Conservation (phyloP, 2,329 filamentous ascomycete genomes). For the Alternaria gansuensis region DNA sequence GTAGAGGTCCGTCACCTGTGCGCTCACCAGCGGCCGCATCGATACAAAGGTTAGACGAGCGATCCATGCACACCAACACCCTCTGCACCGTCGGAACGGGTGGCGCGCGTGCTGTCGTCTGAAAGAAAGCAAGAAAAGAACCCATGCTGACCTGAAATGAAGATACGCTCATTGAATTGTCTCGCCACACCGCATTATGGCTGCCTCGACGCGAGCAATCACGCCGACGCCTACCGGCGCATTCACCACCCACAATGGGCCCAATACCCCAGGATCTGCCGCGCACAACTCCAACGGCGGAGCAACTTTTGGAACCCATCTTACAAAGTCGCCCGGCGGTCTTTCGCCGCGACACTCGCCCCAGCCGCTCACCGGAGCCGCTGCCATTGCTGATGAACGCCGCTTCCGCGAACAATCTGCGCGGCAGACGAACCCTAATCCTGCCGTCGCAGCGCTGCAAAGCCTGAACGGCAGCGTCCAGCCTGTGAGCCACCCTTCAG, state of each 20-base stretch:
- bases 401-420: slow-evolving; percentile 54
- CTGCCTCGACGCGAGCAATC: slow-evolving; percentile 55
- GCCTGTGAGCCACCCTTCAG: slow-evolving; percentile 47
- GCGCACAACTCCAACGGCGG: slow-evolving; percentile 38
- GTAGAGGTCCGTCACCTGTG: slow-evolving; percentile 20
- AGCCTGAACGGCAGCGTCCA: slow-evolving; percentile 54
- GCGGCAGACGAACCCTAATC: slow-evolving; percentile 60
- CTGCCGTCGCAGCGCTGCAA: slow-evolving; percentile 56
- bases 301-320: slow-evolving; percentile 49
- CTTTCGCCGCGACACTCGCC: slow-evolving; percentile 55
- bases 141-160: slow-evolving; percentile 23
- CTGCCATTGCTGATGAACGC: slow-evolving; percentile 60
- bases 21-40: slow-evolving; percentile 22
- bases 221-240: slow-evolving; percentile 55
- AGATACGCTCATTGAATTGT: slow-evolving; percentile 14
- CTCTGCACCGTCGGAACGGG: background rate
- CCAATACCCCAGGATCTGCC: slow-evolving; percentile 53
- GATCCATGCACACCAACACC: slow-evolving; percentile 11
- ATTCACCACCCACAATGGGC: slow-evolving; percentile 52
- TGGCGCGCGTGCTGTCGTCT: background rate
- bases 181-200: slow-evolving; percentile 47
- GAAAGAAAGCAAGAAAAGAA: background rate
- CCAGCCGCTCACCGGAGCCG: slow-evolving; percentile 58
- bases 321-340: slow-evolving; percentile 56
- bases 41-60: slow-evolving; percentile 33